Evolutionary conservation across 495 filamentous ascomycete genomes (phyloP).

Genomic region (Haplographium delicatum): DNA sequence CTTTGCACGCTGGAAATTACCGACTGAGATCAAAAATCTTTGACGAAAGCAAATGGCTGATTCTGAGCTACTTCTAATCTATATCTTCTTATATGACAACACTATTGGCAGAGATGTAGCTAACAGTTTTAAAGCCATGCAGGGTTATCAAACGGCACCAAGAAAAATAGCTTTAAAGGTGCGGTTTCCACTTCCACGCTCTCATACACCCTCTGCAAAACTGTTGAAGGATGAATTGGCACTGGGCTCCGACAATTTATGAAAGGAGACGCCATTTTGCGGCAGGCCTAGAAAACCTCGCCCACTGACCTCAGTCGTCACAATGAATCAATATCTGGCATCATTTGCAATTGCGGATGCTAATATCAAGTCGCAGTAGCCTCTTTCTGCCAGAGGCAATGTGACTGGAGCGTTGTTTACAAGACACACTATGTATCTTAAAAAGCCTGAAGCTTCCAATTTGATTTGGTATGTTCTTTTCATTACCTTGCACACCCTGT

Average conservation of each 20-base stretch:
- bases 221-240: conserved; percentile 85
- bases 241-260: conserved; percentile 92
- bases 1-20: conserved; percentile 99
- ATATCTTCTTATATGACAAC: conserved; percentile 2
- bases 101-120: background rate
- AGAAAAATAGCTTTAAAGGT: conserved; percentile 6
- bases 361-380: too few species aligned
- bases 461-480: conserved; percentile 16
- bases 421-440: too few species aligned
- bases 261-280: conserved; percentile 84
- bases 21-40: conserved; percentile 75
- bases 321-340: background rate
- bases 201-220: conserved; percentile 1
- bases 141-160: background rate
- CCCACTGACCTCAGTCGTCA: conserved; percentile 69
- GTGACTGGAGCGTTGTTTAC: too few species aligned
- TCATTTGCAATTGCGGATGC: background rate
- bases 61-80: conserved; percentile 58
- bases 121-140: conserved; percentile 8
- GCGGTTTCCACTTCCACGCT: conserved; percentile 21
- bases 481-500: conserved; percentile 4
- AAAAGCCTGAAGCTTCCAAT: too few species aligned
- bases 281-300: conserved; percentile 99
- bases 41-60: conserved; percentile 89
- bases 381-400: too few species aligned